Percentiles rank a stretch among this genome's conserved stretches.
Evolutionary conservation across 1,284 basidiomycete genomes (phyloP).

Genomic region (Ceratobasidium sp.): DNA sequence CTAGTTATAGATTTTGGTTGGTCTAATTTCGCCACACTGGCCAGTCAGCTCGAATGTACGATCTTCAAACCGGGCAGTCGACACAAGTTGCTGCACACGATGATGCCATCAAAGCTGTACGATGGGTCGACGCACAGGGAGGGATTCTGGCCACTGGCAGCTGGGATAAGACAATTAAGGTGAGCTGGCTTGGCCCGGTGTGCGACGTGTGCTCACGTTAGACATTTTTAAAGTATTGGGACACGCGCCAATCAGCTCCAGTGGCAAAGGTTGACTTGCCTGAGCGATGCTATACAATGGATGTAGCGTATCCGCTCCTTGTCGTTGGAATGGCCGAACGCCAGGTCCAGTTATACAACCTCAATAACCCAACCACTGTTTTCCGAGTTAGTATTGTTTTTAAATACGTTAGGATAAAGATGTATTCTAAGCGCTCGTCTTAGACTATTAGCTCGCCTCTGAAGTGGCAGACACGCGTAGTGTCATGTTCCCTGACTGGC

Average conservation of each 20-base stretch:
- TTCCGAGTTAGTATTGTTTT: slow-evolving; percentile 71
- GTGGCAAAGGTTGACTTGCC: slow-evolving; percentile 84
- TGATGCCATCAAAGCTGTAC: slow-evolving; percentile 81
- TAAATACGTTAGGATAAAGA: not conserved
- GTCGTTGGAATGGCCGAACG: slow-evolving; percentile 96
- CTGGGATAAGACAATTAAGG: slow-evolving; percentile 93
- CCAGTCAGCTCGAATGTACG: slow-evolving; percentile 79
- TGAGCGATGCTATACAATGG: slow-evolving; percentile 91
- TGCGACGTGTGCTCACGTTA: too few species aligned
- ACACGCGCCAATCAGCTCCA: slow-evolving; percentile 79
- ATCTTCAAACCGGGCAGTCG: slow-evolving; percentile 78
- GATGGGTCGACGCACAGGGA: slow-evolving; percentile 77
- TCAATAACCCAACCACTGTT: slow-evolving; percentile 80
- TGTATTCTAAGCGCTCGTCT: too few species aligned
- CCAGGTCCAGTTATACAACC: slow-evolving; percentile 89
- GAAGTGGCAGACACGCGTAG: slow-evolving; percentile 94
- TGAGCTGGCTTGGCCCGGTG: slow-evolving; percentile 54
- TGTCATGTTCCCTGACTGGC: slow-evolving; percentile 85
- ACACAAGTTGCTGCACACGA: slow-evolving; percentile 87
- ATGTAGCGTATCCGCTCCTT: slow-evolving; percentile 86
- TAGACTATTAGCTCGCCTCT: slow-evolving; percentile 85
- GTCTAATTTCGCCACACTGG: not conserved
- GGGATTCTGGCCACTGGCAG: slow-evolving; percentile 86
- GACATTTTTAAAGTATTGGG: slow-evolving; percentile 81
- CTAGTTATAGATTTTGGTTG: not conserved